Base-by-base conservation (phyloP, 495 filamentous ascomycete genomes). In the Neurospora sp. region DNA sequence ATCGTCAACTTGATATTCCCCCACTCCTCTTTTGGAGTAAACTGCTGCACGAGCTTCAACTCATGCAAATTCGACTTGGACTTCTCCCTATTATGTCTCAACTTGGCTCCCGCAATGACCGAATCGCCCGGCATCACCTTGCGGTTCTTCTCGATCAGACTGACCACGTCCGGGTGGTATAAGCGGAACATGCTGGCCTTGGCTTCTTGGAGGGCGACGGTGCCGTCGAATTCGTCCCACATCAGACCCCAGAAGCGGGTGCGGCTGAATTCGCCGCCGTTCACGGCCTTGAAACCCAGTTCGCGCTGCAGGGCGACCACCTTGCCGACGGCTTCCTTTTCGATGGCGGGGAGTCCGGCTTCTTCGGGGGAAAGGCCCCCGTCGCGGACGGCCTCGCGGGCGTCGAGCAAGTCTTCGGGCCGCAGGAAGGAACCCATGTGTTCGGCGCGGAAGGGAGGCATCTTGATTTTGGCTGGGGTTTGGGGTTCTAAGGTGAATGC, bases 401-500 rank as follows among this genome's bases (percentile, higher is more conserved):
- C 86, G 14, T 87, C 79, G 69, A 94, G 86, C 6, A 96, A 87
- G 38, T 87, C 77, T 61, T 92, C 80, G 48, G 93, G 92, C n/a
- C 93, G 89, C 27, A 94, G 88, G 27, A 96, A 88, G 39, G 91
- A 94, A 75, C 93, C 93, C 75, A 96, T 83, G 77, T 95, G 92
- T 85, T 95, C 93, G 65, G 92, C 93, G 74, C 92, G 88, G 83
- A 94, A 95, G 20, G 93, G 92, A 61, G 92, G 91, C 84, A 84
- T 79, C 80, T 85, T 77, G 85, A 82, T 20, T 12, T 8, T 22
- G 45, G 2, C n/a, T n/a, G n/a, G n/a, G 22, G 27, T 16, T 53
- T 16, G 5, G 22, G 22, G 53, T 1, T 22, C n/a, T n/a, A n/a
- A n/a, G n/a, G 9, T 61, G 38, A 45, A 0, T 68, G 9, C n/a